Conservation (phyloP, 2,329 filamentous ascomycete genomes). For the Aspergillus fructus region DNA sequence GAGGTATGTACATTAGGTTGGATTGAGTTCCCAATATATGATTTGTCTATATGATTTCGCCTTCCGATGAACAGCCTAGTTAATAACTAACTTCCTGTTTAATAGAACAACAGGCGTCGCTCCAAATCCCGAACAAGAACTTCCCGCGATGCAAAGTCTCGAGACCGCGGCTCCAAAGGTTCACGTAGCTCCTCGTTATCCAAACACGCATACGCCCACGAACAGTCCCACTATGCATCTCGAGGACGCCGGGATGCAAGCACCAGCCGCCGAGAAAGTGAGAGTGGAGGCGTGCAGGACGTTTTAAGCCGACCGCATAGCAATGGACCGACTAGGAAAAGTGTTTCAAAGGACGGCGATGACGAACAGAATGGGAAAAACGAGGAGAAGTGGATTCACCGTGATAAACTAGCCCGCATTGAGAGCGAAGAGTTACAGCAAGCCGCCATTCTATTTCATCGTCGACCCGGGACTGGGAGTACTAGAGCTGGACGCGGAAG, state of each 20-base stretch:
- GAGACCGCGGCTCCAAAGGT: slow-evolving; percentile 34
- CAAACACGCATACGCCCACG: slow-evolving; percentile 29
- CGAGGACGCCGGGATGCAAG: slow-evolving; percentile 36
- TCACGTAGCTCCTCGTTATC: slow-evolving; percentile 42
- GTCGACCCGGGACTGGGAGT: slow-evolving; percentile 36
- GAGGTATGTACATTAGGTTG: slow-evolving; percentile 31
- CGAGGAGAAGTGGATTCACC: slow-evolving; percentile 50
- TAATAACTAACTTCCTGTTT: slow-evolving; percentile 5
- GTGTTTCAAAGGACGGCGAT: slow-evolving; percentile 21
- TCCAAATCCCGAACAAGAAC: slow-evolving; percentile 35
- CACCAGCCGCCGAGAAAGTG: slow-evolving; percentile 38
- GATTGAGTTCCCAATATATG: not conserved
- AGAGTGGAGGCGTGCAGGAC: slow-evolving; percentile 38
- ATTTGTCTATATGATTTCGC: not conserved
- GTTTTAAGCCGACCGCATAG: slow-evolving; percentile 20
- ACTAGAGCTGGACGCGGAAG: slow-evolving; percentile 38
- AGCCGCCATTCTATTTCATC: slow-evolving; percentile 45
- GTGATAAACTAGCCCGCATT: slow-evolving; percentile 51
- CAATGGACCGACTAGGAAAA: slow-evolving; percentile 17
- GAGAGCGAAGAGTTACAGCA: slow-evolving; percentile 52
- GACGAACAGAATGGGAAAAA: slow-evolving; percentile 24
- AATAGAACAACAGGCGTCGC: slow-evolving; percentile 26
- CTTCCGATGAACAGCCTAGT: not conserved
- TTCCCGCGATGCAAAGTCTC: slow-evolving; percentile 38
- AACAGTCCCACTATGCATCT: slow-evolving; percentile 27